phyloP scores from a whole-genome alignment of 169 alveolate species.

The Eimeria mitis region DNA sequence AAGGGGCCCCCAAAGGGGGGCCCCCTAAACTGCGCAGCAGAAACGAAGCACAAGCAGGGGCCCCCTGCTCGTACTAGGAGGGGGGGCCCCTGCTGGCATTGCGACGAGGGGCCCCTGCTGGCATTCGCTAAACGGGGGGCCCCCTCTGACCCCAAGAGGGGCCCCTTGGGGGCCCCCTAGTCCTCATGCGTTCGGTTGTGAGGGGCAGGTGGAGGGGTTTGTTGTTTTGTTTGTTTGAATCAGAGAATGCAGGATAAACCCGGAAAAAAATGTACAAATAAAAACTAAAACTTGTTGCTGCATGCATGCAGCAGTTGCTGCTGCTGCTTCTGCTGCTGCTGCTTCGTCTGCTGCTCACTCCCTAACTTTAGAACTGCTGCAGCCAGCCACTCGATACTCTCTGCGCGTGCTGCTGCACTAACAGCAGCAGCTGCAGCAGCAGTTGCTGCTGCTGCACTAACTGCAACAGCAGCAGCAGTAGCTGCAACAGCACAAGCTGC shows the following conservation, averaged over 20 bases:
- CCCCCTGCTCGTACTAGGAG: too few relatives aligned
- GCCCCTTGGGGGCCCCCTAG: not conserved
- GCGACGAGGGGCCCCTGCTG: too few relatives aligned
- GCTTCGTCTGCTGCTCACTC: not conserved
- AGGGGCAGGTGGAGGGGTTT: not conserved
- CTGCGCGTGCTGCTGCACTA: not conserved
- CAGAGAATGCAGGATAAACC: not conserved
- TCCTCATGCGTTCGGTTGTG: not conserved
- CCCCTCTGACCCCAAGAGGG: too few relatives aligned
- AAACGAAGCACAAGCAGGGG: not conserved
- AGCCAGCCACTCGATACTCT: not conserved
- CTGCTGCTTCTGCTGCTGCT: not conserved
- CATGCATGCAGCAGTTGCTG: not conserved
- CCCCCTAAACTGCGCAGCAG: not conserved
- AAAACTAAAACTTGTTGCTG: not conserved
- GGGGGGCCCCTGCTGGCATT: too few relatives aligned
- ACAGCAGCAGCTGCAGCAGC: constrained; percentile 1
- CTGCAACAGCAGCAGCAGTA: too few relatives aligned
- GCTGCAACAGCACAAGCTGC: too few relatives aligned
- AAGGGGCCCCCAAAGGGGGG: not conserved
- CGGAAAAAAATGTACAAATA: not conserved
- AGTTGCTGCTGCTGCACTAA: too few relatives aligned
- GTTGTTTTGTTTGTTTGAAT: not conserved
- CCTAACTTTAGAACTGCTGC: not conserved
- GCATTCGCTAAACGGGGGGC: too few relatives aligned